These are phyloP conservation scores for Leccinellum luteum DNA, from an alignment of 768 basidiomycete species.

Conservation along the genomic window DNA sequence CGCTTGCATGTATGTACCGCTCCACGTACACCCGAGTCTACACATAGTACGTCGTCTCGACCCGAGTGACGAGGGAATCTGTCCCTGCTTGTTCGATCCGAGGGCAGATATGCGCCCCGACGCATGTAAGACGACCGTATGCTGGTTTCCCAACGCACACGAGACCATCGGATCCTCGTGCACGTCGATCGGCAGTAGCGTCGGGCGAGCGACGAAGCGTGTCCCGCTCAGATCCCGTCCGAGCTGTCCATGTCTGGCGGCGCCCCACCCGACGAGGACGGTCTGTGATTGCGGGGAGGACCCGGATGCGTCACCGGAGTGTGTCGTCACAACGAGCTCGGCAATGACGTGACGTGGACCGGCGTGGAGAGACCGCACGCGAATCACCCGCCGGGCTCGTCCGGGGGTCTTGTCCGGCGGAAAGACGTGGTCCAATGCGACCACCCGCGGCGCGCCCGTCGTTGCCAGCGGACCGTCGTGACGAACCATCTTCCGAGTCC, in stretches of 20 bases:
- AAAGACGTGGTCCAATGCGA: constrained; percentile 18
- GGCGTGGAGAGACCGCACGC: constrained; percentile 48
- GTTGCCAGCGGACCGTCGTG: neutral
- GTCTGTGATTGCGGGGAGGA: constrained; percentile 13
- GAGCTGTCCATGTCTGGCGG: constrained; percentile 82
- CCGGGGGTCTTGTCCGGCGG: constrained; percentile 39
- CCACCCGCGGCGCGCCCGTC: neutral
- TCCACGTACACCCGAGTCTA: constrained; percentile 70
- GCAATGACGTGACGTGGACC: constrained; percentile 63
- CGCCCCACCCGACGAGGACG: constrained; percentile 76
- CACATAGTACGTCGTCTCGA: constrained; percentile 21
- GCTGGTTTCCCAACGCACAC: constrained; percentile 51
- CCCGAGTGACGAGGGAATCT: constrained; percentile 46
- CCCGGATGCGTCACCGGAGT: constrained; percentile 15
- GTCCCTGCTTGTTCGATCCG: constrained; percentile 74
- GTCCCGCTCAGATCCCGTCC: constrained; percentile 34
- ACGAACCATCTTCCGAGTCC: neutral
- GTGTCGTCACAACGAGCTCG: constrained; percentile 32
- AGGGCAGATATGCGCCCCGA: constrained; percentile 49
- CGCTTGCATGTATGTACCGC: constrained; percentile 59
- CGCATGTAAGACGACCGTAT: constrained; percentile 41
- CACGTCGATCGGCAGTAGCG: constrained; percentile 33
- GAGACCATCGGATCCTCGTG: constrained; percentile 32
- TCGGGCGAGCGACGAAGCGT: constrained; percentile 21
- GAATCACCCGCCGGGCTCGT: constrained; percentile 22